Percentiles rank a stretch among this genome's conserved stretches.
phyloP scores from a whole-genome alignment of 2,329 filamentous ascomycete species.

The Septoria linicola region DNA sequence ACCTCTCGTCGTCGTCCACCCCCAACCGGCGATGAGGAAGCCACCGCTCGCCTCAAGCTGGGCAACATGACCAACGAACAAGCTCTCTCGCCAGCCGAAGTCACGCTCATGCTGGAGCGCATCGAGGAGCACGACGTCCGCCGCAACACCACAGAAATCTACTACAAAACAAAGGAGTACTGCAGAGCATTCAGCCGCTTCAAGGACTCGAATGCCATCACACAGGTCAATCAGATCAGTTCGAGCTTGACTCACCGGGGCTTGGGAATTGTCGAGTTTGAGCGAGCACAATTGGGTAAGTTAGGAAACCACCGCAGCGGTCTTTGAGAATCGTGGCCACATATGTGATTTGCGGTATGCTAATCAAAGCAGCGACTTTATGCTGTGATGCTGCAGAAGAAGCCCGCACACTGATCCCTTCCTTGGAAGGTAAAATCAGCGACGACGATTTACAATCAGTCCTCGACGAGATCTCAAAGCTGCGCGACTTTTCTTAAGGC shows the following conservation, averaged over 20 bases:
- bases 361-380: constrained; percentile 65
- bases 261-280: constrained; percentile 65
- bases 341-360: background rate
- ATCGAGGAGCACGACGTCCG: constrained; percentile 56
- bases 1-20: constrained; percentile 62
- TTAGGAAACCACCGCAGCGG: constrained; percentile 15
- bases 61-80: constrained; percentile 93
- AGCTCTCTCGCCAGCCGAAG: constrained; percentile 88
- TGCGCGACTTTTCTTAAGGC: constrained; percentile 52
- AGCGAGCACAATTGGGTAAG: constrained; percentile 85
- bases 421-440: constrained; percentile 79
- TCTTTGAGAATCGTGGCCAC: background rate
- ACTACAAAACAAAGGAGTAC: constrained; percentile 64
- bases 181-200: constrained; percentile 79
- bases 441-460: constrained; percentile 86
- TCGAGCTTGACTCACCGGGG: constrained; percentile 56
- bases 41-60: constrained; percentile 74
- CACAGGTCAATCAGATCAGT: constrained; percentile 59
- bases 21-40: constrained; percentile 81
- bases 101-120: constrained; percentile 85
- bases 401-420: constrained; percentile 93
- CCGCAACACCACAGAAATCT: constrained; percentile 50
- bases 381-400: constrained; percentile 93
- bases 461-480: constrained; percentile 85
- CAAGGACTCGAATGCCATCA: constrained; percentile 93